phyloP scores from a whole-genome alignment of 2,329 filamentous ascomycete genomes.

The Pseudocercospora fijiensis region DNA sequence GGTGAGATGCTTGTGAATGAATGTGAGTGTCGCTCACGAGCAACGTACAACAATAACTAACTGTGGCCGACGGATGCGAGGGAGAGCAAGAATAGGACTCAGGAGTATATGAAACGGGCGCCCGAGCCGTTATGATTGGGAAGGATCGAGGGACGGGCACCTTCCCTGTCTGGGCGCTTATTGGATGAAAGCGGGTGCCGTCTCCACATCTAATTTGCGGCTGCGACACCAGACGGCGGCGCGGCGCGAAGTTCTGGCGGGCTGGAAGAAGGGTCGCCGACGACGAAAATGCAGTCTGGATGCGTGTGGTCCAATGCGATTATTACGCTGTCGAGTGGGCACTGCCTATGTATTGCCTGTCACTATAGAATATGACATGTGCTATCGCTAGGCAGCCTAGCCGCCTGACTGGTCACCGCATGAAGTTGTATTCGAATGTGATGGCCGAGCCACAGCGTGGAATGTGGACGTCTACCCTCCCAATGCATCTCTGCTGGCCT shows the following conservation, averaged over 20 bases:
- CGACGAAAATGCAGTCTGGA: background rate
- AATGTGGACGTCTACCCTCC: background rate
- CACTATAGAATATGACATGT: background rate
- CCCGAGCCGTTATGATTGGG: background rate
- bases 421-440: conserved; percentile 5
- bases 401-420: conserved; percentile 3
- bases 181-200: background rate
- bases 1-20: conserved; percentile 3
- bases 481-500: background rate
- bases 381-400: background rate
- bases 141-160: background rate
- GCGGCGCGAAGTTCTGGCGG: background rate
- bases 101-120: conserved; percentile 4
- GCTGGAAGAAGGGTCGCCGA: background rate
- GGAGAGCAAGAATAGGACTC: conserved; percentile 2
- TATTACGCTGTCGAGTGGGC: background rate
- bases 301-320: background rate
- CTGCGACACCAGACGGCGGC: background rate
- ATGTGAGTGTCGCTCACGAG: conserved; percentile 1
- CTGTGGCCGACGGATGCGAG: conserved; percentile 1
- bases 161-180: background rate
- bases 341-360: conserved; percentile 1
- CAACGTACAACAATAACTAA: conserved; percentile 2
- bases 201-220: background rate
- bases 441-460: background rate